A percentile compares a stretch with the other conserved stretches of the same genome.
These are phyloP conservation scores for Acacia acuminata DNA, from an alignment of 306 rosid genomes.

Conservation along the genomic window DNA sequence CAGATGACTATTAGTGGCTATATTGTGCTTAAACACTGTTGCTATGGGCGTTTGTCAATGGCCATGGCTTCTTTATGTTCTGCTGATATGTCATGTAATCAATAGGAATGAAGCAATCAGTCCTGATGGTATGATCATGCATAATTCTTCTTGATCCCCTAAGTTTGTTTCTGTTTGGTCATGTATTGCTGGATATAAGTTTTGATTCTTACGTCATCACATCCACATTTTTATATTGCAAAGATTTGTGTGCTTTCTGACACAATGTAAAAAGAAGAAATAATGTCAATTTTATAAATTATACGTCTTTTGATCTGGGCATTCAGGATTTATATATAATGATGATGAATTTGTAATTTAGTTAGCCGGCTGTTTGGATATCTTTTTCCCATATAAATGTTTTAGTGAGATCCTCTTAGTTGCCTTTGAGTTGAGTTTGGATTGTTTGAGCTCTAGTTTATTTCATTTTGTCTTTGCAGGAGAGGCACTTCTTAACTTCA, in stretches of 20 bases:
- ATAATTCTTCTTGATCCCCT: background rate
- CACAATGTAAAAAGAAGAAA: background rate
- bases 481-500: constrained; percentile 76
- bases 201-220: background rate
- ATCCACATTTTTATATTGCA: constrained; percentile 8
- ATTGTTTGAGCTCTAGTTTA: constrained; percentile 3
- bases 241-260: constrained; percentile 2
- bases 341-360: background rate
- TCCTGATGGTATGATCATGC: constrained; percentile 73
- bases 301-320: background rate
- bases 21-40: constrained; percentile 60
- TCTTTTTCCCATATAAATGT: background rate
- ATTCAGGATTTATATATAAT: background rate
- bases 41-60: constrained; percentile 81
- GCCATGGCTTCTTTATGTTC: constrained; percentile 62
- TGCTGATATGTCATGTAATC: constrained; percentile 38
- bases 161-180: background rate
- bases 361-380: background rate
- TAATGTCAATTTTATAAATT: background rate
- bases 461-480: constrained; percentile 50
- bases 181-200: background rate
- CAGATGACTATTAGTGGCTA: constrained; percentile 67
- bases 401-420: background rate
- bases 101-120: constrained; percentile 56
- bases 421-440: background rate